These are phyloP conservation scores for Diaporthe ilicicola DNA, from an alignment of 2,329 filamentous ascomycete genomes.

Conservation along the genomic window DNA sequence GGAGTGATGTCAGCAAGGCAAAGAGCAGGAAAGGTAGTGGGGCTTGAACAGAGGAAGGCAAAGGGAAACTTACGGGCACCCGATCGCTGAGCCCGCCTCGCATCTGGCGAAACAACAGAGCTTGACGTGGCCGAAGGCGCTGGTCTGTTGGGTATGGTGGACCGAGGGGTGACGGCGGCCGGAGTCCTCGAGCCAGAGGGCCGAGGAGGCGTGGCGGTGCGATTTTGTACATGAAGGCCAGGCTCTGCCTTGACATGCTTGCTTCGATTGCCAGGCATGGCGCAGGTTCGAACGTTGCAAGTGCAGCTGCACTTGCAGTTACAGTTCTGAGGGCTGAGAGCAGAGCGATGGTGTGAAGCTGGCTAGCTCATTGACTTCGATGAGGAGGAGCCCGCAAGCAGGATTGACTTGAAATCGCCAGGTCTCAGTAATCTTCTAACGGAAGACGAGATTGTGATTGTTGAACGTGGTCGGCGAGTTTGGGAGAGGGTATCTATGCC, in stretches of 20 bases:
- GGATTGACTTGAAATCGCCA: too few species aligned
- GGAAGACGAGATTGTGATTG: background rate
- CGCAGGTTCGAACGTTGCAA: background rate
- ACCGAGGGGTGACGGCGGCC: conserved; percentile 5
- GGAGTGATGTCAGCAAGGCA: background rate
- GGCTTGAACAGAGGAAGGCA: background rate
- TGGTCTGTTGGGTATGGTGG: conserved; percentile 21
- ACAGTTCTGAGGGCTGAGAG: background rate
- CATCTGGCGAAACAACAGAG: conserved; percentile 21
- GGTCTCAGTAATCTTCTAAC: too few species aligned
- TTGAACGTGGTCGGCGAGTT: background rate
- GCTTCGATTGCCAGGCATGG: conserved; percentile 13
- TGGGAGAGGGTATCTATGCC: background rate
- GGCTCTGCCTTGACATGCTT: conserved; percentile 28
- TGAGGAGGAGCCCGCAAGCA: too few species aligned
- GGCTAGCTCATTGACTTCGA: background rate
- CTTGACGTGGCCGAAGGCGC: conserved; percentile 24
- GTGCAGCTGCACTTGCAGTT: too few species aligned
- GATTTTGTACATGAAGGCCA: background rate
- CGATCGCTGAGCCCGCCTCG: conserved; percentile 34
- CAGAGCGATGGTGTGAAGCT: background rate
- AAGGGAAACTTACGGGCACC: conserved; percentile 38
- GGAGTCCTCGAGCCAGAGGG: conserved; percentile 1
- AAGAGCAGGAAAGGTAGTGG: background rate
- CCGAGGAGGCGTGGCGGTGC: conserved; percentile 1